Evolutionary conservation across 495 filamentous ascomycete genomes (phyloP), one percentile per base, ranked within the genome.

Genomic region (Platismatia glauca): DNA sequence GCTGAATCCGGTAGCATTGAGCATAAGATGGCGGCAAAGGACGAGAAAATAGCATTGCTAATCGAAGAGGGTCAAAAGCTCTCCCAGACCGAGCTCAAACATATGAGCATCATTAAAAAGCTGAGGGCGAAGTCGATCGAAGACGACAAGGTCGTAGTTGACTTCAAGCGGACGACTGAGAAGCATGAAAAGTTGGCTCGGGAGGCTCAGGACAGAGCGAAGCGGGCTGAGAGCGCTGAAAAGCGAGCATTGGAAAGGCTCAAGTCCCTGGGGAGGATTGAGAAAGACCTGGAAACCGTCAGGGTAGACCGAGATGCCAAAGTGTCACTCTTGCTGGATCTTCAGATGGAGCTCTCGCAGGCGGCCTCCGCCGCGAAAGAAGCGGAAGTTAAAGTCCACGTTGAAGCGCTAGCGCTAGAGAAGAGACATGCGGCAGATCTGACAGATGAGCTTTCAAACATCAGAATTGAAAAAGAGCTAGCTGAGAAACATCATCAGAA

Each of bases 41-140:
- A 97, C 64, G 90, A 93, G 66, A 87, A 89, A 66, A 94, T 97
- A 62, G 89, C 90, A 7, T 78, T 91, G 48, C 76, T 98, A 18
- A 86, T 98, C 74, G 86, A 95, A 68, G 94, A 98, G 74, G 94
- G 95, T 0, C 90, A 96, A 70, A 91, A 89, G 64, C 80, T 97
- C 15, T 89, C 88, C 5, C 89, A 87, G 67, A 86, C 84, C 20
- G 94, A 97, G 67, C 80, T 97, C 68, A 88, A 89, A 67, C 86
- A 94, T 64, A 79, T 91, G 46, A 86, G 83, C 18, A 86, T 85
- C 3, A 86, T 97, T 65, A 96, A 92, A 76, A 93, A 89, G 70
- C 73, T 97, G 55, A 82, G 91, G 16, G 68, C 72, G 3, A 85
- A 88, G 67, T 68, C 79, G 33, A 72, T 71, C 52, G 81, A 89